phyloP scores from a whole-genome alignment of 805 yeast species.

The Hanseniaspora jakobsenii region DNA sequence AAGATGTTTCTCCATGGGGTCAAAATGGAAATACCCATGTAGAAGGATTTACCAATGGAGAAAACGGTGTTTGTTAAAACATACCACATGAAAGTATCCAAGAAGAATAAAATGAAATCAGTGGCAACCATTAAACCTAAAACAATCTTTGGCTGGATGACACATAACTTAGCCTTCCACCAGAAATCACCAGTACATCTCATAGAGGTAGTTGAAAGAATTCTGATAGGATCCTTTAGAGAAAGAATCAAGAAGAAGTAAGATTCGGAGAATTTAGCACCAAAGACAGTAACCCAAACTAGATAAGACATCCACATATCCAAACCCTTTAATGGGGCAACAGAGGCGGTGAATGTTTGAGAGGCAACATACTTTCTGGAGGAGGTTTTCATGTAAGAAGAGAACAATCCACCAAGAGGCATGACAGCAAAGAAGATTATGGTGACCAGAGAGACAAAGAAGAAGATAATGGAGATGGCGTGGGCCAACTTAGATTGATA shows the following conservation, averaged over 20 bases:
- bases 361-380: conserved; percentile 85
- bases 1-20: conserved; percentile 99
- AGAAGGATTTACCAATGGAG: conserved; percentile 96
- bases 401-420: conserved; percentile 95
- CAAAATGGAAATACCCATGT: conserved; percentile 94
- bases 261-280: conserved; percentile 81
- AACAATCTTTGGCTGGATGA: conserved; percentile 76
- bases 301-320: conserved; percentile 95
- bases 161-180: conserved; percentile 65
- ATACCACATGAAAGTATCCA: conserved; percentile 99
- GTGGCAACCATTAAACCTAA: conserved; percentile 87
- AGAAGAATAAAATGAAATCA: conserved; percentile 88
- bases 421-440: conserved; percentile 75
- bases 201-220: conserved; percentile 70
- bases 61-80: conserved; percentile 86
- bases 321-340: conserved; percentile 64
- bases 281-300: conserved; percentile 79
- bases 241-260: conserved; percentile 84
- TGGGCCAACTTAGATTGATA: conserved; percentile 59
- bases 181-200: conserved; percentile 93
- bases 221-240: conserved; percentile 87
- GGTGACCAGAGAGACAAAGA: conserved; percentile 78
- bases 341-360: conserved; percentile 90
- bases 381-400: conserved; percentile 76
- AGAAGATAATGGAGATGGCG: conserved; percentile 72